Evolutionary conservation across 2,329 filamentous ascomycete species (phyloP), one percentile per base, ranked within the genome.

Genomic region (Sphaceloma murrayae): DNA sequence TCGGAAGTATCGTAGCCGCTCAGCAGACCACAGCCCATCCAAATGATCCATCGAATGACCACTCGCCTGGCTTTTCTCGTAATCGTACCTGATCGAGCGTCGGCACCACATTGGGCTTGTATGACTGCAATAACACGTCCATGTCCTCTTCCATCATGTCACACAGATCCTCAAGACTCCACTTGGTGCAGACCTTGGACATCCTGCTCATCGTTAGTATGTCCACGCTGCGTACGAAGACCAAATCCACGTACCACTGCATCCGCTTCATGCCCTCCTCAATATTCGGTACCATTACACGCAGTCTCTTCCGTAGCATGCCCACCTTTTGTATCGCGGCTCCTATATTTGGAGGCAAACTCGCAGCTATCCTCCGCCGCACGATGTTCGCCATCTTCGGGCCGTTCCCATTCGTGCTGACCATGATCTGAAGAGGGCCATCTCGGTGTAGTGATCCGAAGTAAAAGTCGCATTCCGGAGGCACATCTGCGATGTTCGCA

Each of bases 401-500:
- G 0, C 91, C 91, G 60, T 94, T 95, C 43, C 91, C 91, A 61
- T 96, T 98, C 26, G 91, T 98, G 67, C 85, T 93, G 54, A 98
- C 89, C 91, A 98, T 98, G 57, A 98, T 82, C 68, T 98, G 91
- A 49, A 98, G 66, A 4, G 91, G 91, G 0, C 91, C 91, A 61
- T 98, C 91, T 40, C 91, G 81, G 65, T 98, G 85, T 29, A 95
- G 81, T 60, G 84, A 91, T 50, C 91, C 91, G 67, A 98, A 98
- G 71, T 95, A 98, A 61, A 98, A 98, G 59, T 98, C 91, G 64
- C 91, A 98, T 63, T 98, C 91, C 1, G 86, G 76, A 0, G 91
- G 91, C 3, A 98, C 91, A 60, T 98, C 91, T 53, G 91, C 91
- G 53, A 98, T 94, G 63, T 98, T 98, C 46, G 87, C 88, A 4